phyloP scores from a whole-genome alignment of 2,329 filamentous ascomycete species.

The Stromatinia cepivora region DNA sequence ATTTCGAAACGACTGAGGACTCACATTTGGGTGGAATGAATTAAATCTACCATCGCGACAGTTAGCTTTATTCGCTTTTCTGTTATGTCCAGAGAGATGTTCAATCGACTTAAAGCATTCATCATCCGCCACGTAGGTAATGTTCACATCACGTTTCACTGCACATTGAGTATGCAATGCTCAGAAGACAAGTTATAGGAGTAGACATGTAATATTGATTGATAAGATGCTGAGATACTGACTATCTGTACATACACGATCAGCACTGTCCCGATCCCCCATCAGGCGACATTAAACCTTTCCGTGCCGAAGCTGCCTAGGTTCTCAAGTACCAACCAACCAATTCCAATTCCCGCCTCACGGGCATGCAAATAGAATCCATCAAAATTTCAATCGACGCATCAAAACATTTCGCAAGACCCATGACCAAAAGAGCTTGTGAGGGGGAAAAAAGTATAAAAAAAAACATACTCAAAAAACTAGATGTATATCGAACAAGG shows the following conservation, averaged over 20 bases:
- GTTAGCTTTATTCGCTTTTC: not conserved
- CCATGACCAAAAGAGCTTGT: slow-evolving; percentile 15
- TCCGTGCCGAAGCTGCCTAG: slow-evolving; percentile 23
- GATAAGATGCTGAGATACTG: slow-evolving; percentile 27
- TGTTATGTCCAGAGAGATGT: not conserved
- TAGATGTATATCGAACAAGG: slow-evolving; percentile 58
- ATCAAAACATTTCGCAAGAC: slow-evolving; percentile 28
- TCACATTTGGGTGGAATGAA: not conserved
- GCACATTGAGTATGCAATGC: not conserved
- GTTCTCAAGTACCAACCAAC: slow-evolving; percentile 13
- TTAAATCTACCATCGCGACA: not conserved
- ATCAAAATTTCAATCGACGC: slow-evolving; percentile 24
- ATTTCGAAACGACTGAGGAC: not conserved
- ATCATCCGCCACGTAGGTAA: slow-evolving; percentile 9
- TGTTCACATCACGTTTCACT: slow-evolving; percentile 9
- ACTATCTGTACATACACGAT: slow-evolving; percentile 32
- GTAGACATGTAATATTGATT: slow-evolving; percentile 25
- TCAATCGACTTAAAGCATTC: not conserved
- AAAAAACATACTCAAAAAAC: slow-evolving; percentile 29
- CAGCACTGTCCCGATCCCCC: slow-evolving; percentile 20
- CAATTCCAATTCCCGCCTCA: slow-evolving; percentile 20
- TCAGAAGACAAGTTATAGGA: not conserved
- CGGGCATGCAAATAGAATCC: slow-evolving; percentile 26
- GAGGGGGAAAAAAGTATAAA: not conserved
- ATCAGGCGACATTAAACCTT: slow-evolving; percentile 21